phyloP scores from a whole-genome alignment of 2,329 filamentous ascomycete species.

The Paecilomyces dactylethromorphus region DNA sequence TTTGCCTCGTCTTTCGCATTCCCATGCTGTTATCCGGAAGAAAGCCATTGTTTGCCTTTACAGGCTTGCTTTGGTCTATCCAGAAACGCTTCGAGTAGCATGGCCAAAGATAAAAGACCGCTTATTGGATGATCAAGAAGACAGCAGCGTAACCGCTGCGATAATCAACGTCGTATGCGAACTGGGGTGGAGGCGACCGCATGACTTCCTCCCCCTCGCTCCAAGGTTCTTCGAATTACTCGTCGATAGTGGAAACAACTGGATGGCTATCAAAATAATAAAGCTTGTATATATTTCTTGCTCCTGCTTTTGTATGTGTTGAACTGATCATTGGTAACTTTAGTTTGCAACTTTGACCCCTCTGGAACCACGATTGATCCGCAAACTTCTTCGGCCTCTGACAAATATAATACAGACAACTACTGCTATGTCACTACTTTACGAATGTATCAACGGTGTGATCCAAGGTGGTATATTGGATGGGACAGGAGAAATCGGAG shows the following conservation, averaged over 20 bases:
- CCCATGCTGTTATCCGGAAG: conserved; percentile 78
- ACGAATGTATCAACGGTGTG: conserved; percentile 97
- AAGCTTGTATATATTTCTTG: conserved; percentile 67
- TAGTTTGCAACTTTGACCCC: conserved; percentile 93
- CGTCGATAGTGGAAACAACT: conserved; percentile 91
- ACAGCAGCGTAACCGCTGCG: conserved; percentile 87
- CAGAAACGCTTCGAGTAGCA: conserved; percentile 81
- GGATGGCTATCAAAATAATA: conserved; percentile 99
- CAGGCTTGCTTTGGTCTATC: conserved; percentile 88
- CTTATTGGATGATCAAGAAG: conserved; percentile 81
- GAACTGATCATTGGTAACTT: conserved; percentile 15
- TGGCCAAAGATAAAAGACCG: conserved; percentile 98
- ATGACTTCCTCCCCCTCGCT: conserved; percentile 87
- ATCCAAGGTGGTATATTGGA: conserved; percentile 93
- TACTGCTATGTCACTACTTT: conserved; percentile 93
- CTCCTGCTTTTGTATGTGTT: not conserved
- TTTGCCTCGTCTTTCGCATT: conserved; percentile 78
- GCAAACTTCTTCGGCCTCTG: conserved; percentile 83
- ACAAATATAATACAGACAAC: conserved; percentile 92
- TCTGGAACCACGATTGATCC: conserved; percentile 81
- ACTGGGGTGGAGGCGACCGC: conserved; percentile 84
- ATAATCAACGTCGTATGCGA: conserved; percentile 97
- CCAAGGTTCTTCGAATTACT: conserved; percentile 87
- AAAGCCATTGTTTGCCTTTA: conserved; percentile 96
- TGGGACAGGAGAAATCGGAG: conserved; percentile 68